phyloP scores from a whole-genome alignment of 2,329 filamentous ascomycete genomes.

The Immersiporthe knoxdaviesiana region DNA sequence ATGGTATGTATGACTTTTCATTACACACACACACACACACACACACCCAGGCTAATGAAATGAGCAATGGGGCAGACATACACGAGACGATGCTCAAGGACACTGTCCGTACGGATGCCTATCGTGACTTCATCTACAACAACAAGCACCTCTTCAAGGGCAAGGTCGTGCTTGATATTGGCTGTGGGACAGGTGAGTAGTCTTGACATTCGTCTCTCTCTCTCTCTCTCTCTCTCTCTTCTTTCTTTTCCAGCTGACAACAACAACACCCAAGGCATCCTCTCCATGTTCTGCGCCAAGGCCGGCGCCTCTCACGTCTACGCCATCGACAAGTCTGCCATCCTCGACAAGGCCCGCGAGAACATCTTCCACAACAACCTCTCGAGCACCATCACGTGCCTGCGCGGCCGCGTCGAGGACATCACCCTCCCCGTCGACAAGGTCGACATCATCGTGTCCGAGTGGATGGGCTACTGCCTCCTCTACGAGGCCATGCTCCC shows the following conservation, averaged over 20 bases:
- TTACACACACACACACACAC: neutral
- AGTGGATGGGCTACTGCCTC: slow-evolving; percentile 97
- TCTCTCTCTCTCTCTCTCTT: too few relatives aligned
- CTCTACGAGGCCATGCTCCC: slow-evolving; percentile 97
- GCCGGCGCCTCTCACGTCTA: slow-evolving; percentile 86
- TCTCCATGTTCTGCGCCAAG: slow-evolving; percentile 93
- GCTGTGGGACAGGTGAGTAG: slow-evolving; percentile 67
- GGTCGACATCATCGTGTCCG: slow-evolving; percentile 93
- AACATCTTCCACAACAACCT: slow-evolving; percentile 84
- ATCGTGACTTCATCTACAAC: slow-evolving; percentile 92
- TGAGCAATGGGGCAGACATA: slow-evolving; percentile 64
- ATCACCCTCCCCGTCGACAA: slow-evolving; percentile 75
- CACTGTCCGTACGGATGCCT: slow-evolving; percentile 82
- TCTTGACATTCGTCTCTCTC: neutral
- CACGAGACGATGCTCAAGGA: slow-evolving; percentile 98
- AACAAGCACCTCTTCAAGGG: slow-evolving; percentile 89
- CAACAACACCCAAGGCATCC: slow-evolving; percentile 70
- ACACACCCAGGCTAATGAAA: neutral
- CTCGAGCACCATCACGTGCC: slow-evolving; percentile 72
- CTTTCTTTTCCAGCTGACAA: neutral
- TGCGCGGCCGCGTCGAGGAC: slow-evolving; percentile 88
- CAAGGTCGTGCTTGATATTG: slow-evolving; percentile 89
- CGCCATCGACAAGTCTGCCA: slow-evolving; percentile 89
- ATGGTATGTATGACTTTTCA: slow-evolving; percentile 53
- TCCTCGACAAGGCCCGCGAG: slow-evolving; percentile 83